Evolutionary conservation across 2,329 filamentous ascomycete genomes (phyloP).

Genomic region (Colletotrichum simmondsii): DNA sequence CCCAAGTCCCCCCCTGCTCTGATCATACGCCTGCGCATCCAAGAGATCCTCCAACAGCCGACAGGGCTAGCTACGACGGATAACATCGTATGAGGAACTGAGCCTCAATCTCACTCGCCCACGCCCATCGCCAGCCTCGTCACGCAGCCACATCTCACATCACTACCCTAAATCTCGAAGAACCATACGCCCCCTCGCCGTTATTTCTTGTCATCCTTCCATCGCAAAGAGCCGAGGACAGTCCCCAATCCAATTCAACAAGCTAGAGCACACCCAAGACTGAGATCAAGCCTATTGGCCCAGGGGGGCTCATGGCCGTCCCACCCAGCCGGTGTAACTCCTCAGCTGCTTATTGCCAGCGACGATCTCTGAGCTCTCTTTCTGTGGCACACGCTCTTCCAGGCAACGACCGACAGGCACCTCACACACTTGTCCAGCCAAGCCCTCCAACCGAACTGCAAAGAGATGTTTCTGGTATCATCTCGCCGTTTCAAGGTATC

Average conservation of each 20-base stretch:
- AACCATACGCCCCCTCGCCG: background rate
- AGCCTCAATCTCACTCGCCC: constrained; percentile 22
- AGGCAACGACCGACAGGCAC: constrained; percentile 1
- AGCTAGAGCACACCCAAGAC: background rate
- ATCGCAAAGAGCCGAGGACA: background rate
- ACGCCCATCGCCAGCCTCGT: constrained; percentile 8
- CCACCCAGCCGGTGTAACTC: background rate
- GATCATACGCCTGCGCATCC: background rate
- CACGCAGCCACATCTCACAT: constrained; percentile 29
- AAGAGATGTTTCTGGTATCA: background rate
- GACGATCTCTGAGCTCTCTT: background rate
- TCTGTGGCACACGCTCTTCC: background rate
- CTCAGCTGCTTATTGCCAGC: background rate
- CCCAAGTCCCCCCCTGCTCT: background rate
- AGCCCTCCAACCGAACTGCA: background rate
- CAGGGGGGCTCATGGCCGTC: background rate
- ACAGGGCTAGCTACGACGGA: background rate
- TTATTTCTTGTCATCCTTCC: background rate
- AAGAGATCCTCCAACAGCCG: background rate
- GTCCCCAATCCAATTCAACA: background rate
- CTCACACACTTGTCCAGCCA: too few relatives aligned
- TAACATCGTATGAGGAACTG: background rate
- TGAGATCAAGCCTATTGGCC: background rate
- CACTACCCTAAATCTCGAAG: constrained; percentile 9
- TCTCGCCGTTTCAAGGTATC: background rate